phyloP scores from a whole-genome alignment of 495 filamentous ascomycete species.

The Halenospora varia region DNA sequence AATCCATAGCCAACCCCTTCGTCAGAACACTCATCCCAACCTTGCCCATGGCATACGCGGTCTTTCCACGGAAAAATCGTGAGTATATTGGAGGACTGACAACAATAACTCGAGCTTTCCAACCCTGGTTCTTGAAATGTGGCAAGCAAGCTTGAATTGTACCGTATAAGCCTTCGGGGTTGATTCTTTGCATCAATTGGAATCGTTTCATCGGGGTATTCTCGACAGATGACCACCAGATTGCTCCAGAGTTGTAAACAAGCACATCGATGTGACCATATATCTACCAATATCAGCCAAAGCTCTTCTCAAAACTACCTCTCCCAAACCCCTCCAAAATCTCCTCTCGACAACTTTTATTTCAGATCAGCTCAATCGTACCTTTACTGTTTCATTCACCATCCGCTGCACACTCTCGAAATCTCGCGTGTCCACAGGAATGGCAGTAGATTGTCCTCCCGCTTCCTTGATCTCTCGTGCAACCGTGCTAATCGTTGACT shows the following conservation, averaged over 20 bases:
- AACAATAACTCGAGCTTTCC: constrained; percentile 66
- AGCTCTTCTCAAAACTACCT: too few species aligned
- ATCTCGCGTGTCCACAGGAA: constrained; percentile 68
- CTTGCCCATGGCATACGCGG: constrained; percentile 84
- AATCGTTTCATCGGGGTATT: constrained; percentile 75
- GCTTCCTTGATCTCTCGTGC: constrained; percentile 69
- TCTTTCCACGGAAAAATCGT: constrained; percentile 82
- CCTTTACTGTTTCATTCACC: constrained; percentile 55
- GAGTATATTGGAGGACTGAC: constrained; percentile 84
- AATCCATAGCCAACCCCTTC: constrained; percentile 82
- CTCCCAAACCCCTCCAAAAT: too few species aligned
- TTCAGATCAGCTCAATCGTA: constrained; percentile 14
- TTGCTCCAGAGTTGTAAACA: constrained; percentile 81
- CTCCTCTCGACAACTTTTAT: too few species aligned
- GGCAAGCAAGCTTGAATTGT: constrained; percentile 64
- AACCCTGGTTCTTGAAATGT: constrained; percentile 46
- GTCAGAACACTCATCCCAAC: constrained; percentile 80
- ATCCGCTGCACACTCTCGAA: constrained; percentile 57
- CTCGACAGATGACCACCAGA: constrained; percentile 78
- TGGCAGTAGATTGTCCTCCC: constrained; percentile 59
- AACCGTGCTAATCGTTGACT: constrained; percentile 82
- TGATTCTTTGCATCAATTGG: constrained; percentile 78
- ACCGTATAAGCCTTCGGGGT: constrained; percentile 71
- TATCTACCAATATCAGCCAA: constrained; percentile 24
- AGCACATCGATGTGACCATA: constrained; percentile 67